Conservation (phyloP, 345 rosid genomes). For the Cochlearia excelsa region DNA sequence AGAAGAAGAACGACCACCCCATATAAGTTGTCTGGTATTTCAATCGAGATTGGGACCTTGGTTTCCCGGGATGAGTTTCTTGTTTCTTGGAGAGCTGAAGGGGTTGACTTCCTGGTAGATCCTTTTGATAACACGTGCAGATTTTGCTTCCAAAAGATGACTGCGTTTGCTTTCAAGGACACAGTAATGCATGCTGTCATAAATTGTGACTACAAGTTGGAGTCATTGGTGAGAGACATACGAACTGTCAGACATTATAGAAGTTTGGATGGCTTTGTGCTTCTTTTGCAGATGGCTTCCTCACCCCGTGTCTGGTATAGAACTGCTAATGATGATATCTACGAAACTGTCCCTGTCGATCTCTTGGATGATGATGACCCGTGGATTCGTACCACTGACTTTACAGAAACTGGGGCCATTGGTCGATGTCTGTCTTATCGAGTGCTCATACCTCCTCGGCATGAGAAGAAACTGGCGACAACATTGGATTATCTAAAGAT, state of each 20-base stretch:
- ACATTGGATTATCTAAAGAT: slow-evolving; percentile 49
- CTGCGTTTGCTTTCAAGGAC: slow-evolving; percentile 64
- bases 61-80: slow-evolving; percentile 50
- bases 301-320: slow-evolving; percentile 75
- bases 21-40: slow-evolving; percentile 49
- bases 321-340: slow-evolving; percentile 77
- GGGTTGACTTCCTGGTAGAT: slow-evolving; percentile 70
- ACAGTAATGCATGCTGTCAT: slow-evolving; percentile 47
- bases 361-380: slow-evolving; percentile 95
- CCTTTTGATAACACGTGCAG: slow-evolving; percentile 77
- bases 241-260: slow-evolving; percentile 48
- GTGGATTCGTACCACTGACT: slow-evolving; percentile 90
- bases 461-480: slow-evolving; percentile 52
- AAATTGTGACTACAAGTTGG: slow-evolving; percentile 78
- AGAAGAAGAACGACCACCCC: slow-evolving; percentile 63
- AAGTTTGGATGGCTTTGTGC: slow-evolving; percentile 39
- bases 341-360: slow-evolving; percentile 51
- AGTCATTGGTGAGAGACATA: slow-evolving; percentile 73
- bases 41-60: slow-evolving; percentile 64
- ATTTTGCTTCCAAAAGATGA: slow-evolving; percentile 61
- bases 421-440: slow-evolving; percentile 66
- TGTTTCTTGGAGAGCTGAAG: slow-evolving; percentile 61
- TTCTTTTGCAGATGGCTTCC: slow-evolving; percentile 66
- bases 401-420: slow-evolving; percentile 65
- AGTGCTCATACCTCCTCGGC: slow-evolving; percentile 58